Conservation (phyloP, 805 yeast species). For the Danielia reshetovae region DNA sequence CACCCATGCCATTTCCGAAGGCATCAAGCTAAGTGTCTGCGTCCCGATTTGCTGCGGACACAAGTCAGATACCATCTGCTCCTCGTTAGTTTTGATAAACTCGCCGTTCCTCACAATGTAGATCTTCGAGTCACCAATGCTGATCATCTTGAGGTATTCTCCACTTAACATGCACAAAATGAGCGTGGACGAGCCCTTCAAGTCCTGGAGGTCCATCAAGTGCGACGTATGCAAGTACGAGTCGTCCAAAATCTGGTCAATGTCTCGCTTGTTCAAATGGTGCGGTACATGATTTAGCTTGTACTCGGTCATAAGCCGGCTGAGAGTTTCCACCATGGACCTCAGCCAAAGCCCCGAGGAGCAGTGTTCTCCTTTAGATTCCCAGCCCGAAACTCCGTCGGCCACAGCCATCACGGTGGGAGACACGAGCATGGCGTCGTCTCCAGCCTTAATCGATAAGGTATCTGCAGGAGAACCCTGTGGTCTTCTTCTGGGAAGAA, state of each 20-base stretch:
- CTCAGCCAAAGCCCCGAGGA: conserved; percentile 52
- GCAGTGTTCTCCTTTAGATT: conserved; percentile 36
- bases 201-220: conserved; percentile 45
- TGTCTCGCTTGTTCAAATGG: conserved; percentile 38
- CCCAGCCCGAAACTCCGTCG: conserved; percentile 59
- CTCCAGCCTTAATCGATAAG: conserved; percentile 49
- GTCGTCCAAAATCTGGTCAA: conserved; percentile 42
- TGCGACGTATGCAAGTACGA: conserved; percentile 46
- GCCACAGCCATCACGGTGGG: conserved; percentile 52
- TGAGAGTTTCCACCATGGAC: conserved; percentile 47
- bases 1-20: conserved; percentile 47
- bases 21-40: conserved; percentile 37
- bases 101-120: conserved; percentile 46
- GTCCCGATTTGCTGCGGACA: conserved; percentile 58
- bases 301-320: conserved; percentile 43
- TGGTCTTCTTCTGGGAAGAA: conserved; percentile 47
- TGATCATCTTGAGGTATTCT: conserved; percentile 41
- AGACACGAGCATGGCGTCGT: conserved; percentile 54
- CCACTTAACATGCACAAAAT: conserved; percentile 47
- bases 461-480: conserved; percentile 53
- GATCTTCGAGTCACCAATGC: conserved; percentile 51
- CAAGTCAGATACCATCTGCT: conserved; percentile 41
- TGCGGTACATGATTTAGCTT: conserved; percentile 36
- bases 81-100: conserved; percentile 40
- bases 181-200: conserved; percentile 49